Conservation (phyloP, 2,329 filamentous ascomycete species). For the Diatrype stigma region DNA sequence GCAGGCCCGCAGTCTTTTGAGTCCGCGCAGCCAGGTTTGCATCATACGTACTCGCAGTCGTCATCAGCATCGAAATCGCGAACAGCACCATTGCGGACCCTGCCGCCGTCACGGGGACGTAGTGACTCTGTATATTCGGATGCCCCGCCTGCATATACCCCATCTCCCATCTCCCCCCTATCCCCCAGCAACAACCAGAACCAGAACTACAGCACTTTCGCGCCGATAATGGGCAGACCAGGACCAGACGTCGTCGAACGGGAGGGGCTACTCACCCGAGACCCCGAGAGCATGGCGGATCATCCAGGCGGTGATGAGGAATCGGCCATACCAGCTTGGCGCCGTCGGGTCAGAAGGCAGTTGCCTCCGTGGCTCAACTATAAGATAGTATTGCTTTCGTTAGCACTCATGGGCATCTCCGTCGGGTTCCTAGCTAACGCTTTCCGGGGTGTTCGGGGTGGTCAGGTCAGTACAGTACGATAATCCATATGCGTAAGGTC, state of each 20-base stretch:
- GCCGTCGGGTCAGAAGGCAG: constrained; percentile 20
- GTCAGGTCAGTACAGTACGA: constrained; percentile 11
- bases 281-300: constrained; percentile 44
- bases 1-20: constrained; percentile 7
- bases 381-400: constrained; percentile 21
- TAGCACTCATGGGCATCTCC: constrained; percentile 27
- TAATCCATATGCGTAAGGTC: neutral
- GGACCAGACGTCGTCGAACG: constrained; percentile 41
- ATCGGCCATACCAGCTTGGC: constrained; percentile 15
- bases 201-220: constrained; percentile 42
- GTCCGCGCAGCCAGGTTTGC: neutral
- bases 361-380: constrained; percentile 26
- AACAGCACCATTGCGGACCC: constrained; percentile 15
- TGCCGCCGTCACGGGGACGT: constrained; percentile 12
- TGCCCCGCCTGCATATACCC: constrained; percentile 49
- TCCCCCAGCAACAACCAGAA: constrained; percentile 10
- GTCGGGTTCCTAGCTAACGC: constrained; percentile 27
- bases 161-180: constrained; percentile 26
- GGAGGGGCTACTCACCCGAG: constrained; percentile 36
- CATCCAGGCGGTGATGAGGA: constrained; percentile 25
- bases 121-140: constrained; percentile 30
- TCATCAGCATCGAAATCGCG: constrained; percentile 21
- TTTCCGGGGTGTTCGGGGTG: constrained; percentile 18
- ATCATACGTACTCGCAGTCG: constrained; percentile 20
- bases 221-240: constrained; percentile 35